phyloP scores from a whole-genome alignment of 2,329 filamentous ascomycete genomes.

The Penicillium concentricum region DNA sequence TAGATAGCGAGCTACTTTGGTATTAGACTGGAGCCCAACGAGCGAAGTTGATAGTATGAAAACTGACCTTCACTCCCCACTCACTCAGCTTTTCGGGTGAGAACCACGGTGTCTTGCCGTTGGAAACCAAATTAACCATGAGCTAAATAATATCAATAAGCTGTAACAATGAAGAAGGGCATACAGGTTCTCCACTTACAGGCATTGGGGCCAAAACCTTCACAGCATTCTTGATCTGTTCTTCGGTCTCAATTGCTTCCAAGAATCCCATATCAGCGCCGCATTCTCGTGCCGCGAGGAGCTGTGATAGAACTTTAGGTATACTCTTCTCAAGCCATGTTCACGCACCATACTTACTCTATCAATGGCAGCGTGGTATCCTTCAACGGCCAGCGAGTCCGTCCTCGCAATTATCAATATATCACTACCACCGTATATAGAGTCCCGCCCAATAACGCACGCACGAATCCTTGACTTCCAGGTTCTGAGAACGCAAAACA shows the following conservation, averaged over 20 bases:
- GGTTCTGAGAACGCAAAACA: not conserved
- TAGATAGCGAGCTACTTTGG: not conserved
- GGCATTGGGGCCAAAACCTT: conserved; percentile 10
- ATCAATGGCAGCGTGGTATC: not conserved
- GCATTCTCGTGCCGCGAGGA: conserved; percentile 18
- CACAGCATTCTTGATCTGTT: conserved; percentile 9
- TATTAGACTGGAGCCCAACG: not conserved
- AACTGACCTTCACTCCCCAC: not conserved
- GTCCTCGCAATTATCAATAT: not conserved
- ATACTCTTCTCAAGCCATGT: not conserved
- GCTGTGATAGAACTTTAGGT: not conserved
- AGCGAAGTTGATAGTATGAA: not conserved
- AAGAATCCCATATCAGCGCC: conserved; percentile 18
- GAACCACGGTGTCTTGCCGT: not conserved
- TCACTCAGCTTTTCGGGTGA: not conserved
- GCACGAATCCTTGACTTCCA: not conserved
- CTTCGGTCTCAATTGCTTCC: conserved; percentile 23
- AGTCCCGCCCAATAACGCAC: not conserved
- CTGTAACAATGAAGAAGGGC: not conserved
- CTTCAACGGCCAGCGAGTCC: not conserved
- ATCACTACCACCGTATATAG: not conserved
- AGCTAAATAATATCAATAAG: not conserved
- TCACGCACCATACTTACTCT: not conserved
- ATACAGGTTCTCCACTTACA: not conserved
- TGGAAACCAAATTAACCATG: not conserved